Evolutionary conservation across 306 rosid species (phyloP), one percentile per base, ranked within the genome.

Genomic region (Urtica urens): DNA sequence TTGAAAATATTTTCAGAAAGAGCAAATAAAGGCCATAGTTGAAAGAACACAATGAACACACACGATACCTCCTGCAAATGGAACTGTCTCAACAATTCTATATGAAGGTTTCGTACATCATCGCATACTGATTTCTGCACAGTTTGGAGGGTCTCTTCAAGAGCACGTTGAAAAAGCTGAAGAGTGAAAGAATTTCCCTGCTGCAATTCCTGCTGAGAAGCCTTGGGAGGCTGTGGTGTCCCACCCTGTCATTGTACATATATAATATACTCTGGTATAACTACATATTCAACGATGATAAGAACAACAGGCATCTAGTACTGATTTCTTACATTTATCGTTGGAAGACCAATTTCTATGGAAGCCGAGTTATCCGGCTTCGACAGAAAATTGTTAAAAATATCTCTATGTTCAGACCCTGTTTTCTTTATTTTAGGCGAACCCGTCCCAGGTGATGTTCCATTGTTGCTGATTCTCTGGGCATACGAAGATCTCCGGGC

Each of bases 51-150:
- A 46, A 17, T 58, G 57, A n/a, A n/a, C 58, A 38, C 53, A 64
- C 69, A 31, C n/a, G n/a, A n/a, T 72, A 92, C 99, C 96, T 86
- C 96, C 55, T 92, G 96, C 81, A 82, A 68, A 58, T 92, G 99
- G 64, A 86, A 92, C 61, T 92, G 96, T 64, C 96, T 75, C 62
- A 92, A 64, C 63, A 78, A 63, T 78, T 92, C 99, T 53, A 92
- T 72, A 68, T 92, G 99, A 74, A 92, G 96, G 74, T 92, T 92
- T 72, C 93, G 77, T 80, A 72, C 74, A 62, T 86, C 96, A 69
- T 76, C 86, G 6, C 86, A 94, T 58, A 85, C 78, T 48, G 96
- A 86, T 73, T 77, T 92, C 80, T 79, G 86, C 72, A 82, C 72
- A 35, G 93, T 79, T 54, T 78, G 93, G 1, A 79, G 81, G 27